Evolutionary conservation across 139 green algal genomes (phyloP).

Genomic region (Yamagishiella unicocca): DNA sequence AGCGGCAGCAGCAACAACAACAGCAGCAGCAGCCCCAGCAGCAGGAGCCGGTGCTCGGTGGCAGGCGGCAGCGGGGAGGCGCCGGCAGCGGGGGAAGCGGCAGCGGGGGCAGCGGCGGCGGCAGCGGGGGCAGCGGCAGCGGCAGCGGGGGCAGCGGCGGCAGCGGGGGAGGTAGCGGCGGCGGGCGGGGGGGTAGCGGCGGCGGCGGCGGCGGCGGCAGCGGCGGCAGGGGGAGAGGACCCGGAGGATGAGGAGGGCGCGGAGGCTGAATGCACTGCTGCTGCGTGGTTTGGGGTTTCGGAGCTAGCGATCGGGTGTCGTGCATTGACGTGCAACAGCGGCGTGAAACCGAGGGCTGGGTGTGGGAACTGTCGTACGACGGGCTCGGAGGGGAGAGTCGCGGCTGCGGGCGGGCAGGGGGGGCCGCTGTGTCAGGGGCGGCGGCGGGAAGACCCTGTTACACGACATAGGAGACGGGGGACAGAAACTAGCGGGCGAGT

Average conservation of each 20-base stretch:
- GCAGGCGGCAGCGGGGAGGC: neutral
- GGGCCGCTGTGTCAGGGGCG: too few relatives aligned
- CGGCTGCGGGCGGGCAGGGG: too few relatives aligned
- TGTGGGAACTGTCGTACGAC: too few relatives aligned
- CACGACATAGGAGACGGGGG: too few relatives aligned
- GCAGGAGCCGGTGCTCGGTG: conserved; percentile 33
- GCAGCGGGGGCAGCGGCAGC: neutral
- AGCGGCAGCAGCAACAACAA: neutral
- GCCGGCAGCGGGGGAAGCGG: neutral
- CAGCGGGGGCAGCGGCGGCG: neutral
- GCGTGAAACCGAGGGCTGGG: too few relatives aligned
- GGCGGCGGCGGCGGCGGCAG: neutral
- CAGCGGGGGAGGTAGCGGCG: neutral
- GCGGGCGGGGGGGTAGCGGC: neutral
- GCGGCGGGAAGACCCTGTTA: too few relatives aligned
- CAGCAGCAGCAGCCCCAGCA: neutral
- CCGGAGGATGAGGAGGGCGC: neutral
- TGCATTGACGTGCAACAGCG: too few relatives aligned
- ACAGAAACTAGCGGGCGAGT: too few relatives aligned
- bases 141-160: neutral
- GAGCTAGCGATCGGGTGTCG: too few relatives aligned
- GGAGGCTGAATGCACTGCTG: neutral
- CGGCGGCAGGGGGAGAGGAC: neutral
- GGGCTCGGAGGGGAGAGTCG: too few relatives aligned
- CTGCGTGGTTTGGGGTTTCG: neutral